A percentile compares a stretch with the other conserved stretches of the same genome.
These are phyloP conservation scores for Filobasidium uniguttulatum DNA, from an alignment of 1,284 basidiomycete genomes.

Conservation along the genomic window DNA sequence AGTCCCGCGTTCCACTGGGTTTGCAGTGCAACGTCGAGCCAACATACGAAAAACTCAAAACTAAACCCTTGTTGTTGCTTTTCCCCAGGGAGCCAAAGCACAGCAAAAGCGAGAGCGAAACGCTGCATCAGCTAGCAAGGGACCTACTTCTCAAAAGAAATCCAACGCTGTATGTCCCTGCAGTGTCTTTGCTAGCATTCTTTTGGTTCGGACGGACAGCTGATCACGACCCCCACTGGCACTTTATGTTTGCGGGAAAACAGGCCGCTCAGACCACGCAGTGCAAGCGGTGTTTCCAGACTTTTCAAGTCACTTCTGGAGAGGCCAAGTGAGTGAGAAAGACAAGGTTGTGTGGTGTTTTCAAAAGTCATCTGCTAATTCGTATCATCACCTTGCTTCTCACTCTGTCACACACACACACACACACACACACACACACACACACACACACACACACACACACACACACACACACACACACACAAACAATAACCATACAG, in stretches of 20 bases:
- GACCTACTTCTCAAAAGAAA: background rate
- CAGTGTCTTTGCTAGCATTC: background rate
- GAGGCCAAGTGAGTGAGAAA: background rate
- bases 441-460: background rate
- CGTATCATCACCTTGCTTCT: background rate
- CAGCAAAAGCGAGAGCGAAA: conserved; percentile 1
- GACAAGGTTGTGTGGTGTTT: too few relatives aligned
- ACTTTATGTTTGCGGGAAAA: background rate
- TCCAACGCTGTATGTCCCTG: background rate
- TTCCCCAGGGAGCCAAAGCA: conserved; percentile 1
- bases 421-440: background rate
- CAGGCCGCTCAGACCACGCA: background rate
- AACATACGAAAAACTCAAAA: too few relatives aligned
- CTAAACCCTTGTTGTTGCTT: background rate
- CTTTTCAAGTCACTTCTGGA: background rate
- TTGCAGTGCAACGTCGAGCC: background rate
- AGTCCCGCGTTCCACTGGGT: background rate
- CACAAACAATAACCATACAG: too few relatives aligned
- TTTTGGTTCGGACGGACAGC: background rate
- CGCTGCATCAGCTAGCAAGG: background rate
- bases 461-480: background rate
- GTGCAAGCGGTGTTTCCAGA: conserved; percentile 1
- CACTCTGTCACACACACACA: background rate
- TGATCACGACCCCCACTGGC: background rate
- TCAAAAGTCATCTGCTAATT: too few relatives aligned